These are phyloP conservation scores for Betula pendula DNA, from an alignment of 306 rosid genomes.

Conservation along the genomic window DNA sequence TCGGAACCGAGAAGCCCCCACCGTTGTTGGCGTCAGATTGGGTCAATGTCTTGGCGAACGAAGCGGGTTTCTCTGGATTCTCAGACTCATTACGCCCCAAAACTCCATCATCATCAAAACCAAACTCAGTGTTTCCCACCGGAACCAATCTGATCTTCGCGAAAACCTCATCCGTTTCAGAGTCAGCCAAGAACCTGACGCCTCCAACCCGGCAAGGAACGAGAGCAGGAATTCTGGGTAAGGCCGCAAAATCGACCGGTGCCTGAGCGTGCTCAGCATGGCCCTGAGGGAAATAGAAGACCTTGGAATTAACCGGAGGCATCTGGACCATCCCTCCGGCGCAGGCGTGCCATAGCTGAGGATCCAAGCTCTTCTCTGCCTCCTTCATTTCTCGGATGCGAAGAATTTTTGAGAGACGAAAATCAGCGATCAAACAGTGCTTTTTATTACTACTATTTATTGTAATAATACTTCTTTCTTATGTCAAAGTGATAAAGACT, in stretches of 20 bases:
- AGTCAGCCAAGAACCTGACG: slow-evolving; percentile 80
- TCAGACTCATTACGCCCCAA: slow-evolving; percentile 37
- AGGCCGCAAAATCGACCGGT: slow-evolving; percentile 51
- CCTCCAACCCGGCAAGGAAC: slow-evolving; percentile 68
- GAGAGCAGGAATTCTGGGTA: slow-evolving; percentile 58
- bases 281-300: slow-evolving; percentile 94
- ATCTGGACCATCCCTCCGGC: slow-evolving; percentile 97
- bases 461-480: background rate
- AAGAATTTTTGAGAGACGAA: background rate
- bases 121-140: slow-evolving; percentile 42
- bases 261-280: slow-evolving; percentile 92
- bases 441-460: background rate
- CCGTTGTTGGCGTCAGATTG: slow-evolving; percentile 99
- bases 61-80: slow-evolving; percentile 69
- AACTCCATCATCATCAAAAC: slow-evolving; percentile 34
- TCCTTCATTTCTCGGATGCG: slow-evolving; percentile 52
- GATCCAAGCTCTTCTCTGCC: slow-evolving; percentile 66
- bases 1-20: slow-evolving; percentile 94
- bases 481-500: slow-evolving; percentile 11
- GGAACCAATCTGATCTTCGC: slow-evolving; percentile 58
- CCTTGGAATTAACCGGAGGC: slow-evolving; percentile 80
- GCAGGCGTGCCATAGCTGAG: slow-evolving; percentile 98
- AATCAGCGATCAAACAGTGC: slow-evolving; percentile 33
- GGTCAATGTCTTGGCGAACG: slow-evolving; percentile 89
- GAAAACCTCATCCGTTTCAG: slow-evolving; percentile 84